phyloP scores from a whole-genome alignment of 2,329 filamentous ascomycete species.

The Nemania bipapillata region DNA sequence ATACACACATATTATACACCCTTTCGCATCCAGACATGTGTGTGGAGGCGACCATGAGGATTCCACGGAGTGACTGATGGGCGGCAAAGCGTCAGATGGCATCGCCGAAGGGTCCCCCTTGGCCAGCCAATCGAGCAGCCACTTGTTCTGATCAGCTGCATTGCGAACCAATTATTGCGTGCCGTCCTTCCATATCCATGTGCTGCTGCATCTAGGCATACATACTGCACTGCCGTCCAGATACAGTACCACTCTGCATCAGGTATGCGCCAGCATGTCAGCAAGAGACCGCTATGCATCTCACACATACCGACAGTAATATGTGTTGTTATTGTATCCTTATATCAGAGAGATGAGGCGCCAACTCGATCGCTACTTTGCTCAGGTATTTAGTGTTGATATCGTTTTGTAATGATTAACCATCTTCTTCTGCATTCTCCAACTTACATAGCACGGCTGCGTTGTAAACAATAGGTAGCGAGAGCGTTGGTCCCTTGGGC shows the following conservation, averaged over 20 bases:
- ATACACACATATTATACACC: background rate
- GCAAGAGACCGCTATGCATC: conserved; percentile 26
- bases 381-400: conserved; percentile 18
- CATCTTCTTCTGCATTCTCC: conserved; percentile 11
- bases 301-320: conserved; percentile 25
- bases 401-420: background rate
- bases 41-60: conserved; percentile 27
- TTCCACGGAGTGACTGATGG: conserved; percentile 32
- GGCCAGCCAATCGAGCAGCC: conserved; percentile 38
- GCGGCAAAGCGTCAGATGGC: conserved; percentile 42
- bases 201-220: conserved; percentile 30
- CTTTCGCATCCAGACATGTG: background rate
- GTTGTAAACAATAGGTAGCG: conserved; percentile 1
- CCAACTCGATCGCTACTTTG: background rate
- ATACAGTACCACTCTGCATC: conserved; percentile 26
- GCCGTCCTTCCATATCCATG: conserved; percentile 26
- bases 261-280: conserved; percentile 33
- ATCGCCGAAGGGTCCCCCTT: conserved; percentile 33
- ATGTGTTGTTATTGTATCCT: conserved; percentile 13
- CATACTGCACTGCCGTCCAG: background rate
- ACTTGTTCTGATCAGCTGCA: conserved; percentile 39
- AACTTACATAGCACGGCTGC: conserved; percentile 9
- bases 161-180: conserved; percentile 35
- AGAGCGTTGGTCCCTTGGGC: background rate
- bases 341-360: conserved; percentile 20